phyloP scores from a whole-genome alignment of 495 filamentous ascomycete genomes.

The Astrothelium macrocarpum region DNA sequence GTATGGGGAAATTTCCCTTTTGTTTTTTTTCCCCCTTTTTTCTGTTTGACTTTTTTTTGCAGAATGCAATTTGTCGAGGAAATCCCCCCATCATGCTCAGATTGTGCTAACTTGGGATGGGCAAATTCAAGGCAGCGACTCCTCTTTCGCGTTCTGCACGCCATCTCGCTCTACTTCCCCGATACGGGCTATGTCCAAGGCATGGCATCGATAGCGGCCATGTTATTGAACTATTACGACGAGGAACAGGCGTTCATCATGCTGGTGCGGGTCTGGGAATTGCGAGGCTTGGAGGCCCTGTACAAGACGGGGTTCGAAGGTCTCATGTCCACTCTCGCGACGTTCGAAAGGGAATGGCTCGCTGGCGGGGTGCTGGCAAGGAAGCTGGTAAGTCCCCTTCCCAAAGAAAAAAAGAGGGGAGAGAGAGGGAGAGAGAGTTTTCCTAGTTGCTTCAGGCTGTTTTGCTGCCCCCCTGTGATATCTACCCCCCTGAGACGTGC shows the following conservation, averaged over 20 bases:
- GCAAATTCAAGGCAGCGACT: constrained; percentile 57
- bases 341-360: constrained; percentile 85
- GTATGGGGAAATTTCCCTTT: no score
- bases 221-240: constrained; percentile 91
- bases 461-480: neutral
- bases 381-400: constrained; percentile 67
- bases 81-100: no score
- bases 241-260: constrained; percentile 92
- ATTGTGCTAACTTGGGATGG: no score
- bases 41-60: neutral
- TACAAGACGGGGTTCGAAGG: constrained; percentile 79
- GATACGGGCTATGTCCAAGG: constrained; percentile 94
- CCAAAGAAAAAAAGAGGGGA: no score
- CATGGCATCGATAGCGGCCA: constrained; percentile 91
- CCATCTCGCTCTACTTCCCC: constrained; percentile 82
- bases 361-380: constrained; percentile 59
- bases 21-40: no score
- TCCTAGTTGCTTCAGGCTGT: neutral
- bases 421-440: neutral
- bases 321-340: constrained; percentile 75
- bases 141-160: constrained; percentile 86
- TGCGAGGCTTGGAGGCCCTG: constrained; percentile 74
- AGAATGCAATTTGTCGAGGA: no score
- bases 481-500: neutral
- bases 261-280: constrained; percentile 83